A percentile compares a stretch with the other conserved stretches of the same genome.
Conservation (phyloP, 192 early-diverging fungal species). For the Phycomyces nitens region DNA sequence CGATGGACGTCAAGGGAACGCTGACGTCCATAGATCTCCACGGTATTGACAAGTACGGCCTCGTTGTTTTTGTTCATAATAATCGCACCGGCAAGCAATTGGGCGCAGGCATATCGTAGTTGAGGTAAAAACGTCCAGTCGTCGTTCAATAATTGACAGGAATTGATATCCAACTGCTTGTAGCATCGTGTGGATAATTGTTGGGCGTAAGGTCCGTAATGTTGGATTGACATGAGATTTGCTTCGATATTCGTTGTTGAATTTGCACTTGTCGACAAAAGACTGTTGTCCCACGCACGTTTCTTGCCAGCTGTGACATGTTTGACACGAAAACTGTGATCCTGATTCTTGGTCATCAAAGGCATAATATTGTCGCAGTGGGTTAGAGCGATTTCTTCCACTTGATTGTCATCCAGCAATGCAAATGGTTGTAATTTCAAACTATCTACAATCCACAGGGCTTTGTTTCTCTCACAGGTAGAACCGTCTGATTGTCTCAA, state of each 20-base stretch:
- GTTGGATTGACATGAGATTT: conserved; percentile 3
- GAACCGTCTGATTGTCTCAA: conserved; percentile 7
- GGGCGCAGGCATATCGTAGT: conserved; percentile 23
- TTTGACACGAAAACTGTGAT: conserved; percentile 1
- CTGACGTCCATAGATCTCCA: conserved; percentile 13
- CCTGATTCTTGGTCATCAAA: background rate
- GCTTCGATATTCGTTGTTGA: conserved; percentile 13
- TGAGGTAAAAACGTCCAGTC: conserved; percentile 21
- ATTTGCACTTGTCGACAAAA: conserved; percentile 1
- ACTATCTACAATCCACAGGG: conserved; percentile 12
- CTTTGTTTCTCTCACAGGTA: conserved; percentile 12
- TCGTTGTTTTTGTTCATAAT: conserved; percentile 20
- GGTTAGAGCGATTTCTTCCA: conserved; percentile 10
- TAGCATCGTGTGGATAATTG: background rate
- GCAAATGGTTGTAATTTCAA: conserved; percentile 15
- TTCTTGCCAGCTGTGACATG: background rate
- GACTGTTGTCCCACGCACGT: background rate
- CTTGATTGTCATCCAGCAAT: conserved; percentile 1
- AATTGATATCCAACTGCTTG: conserved; percentile 5
- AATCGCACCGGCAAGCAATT: conserved; percentile 20
- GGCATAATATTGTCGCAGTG: background rate
- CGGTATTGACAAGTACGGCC: conserved; percentile 19
- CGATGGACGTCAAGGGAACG: background rate
- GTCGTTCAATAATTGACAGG: conserved; percentile 19
- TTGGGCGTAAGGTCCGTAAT: conserved; percentile 8